Evolutionary conservation across 1,139 yeast species (phyloP).

Genomic region (Kluyveromyces sp.): DNA sequence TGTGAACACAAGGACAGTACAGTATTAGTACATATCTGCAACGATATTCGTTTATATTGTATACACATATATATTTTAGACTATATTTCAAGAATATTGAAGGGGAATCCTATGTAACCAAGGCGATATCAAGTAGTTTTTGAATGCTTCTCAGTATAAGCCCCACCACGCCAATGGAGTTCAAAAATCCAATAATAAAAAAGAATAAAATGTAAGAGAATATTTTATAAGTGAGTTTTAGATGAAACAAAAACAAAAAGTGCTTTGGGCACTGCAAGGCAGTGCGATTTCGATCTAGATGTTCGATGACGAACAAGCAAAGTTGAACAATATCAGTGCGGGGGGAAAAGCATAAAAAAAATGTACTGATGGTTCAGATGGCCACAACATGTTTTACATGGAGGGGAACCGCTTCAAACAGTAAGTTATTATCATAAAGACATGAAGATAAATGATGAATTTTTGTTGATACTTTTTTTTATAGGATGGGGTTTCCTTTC

Average conservation of each 20-base stretch:
- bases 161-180: too few relatives aligned
- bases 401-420: slow-evolving; percentile 1
- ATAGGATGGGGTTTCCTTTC: not conserved
- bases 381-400: not conserved
- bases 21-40: not conserved
- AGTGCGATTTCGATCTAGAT: too few relatives aligned
- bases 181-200: too few relatives aligned
- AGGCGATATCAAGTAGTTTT: not conserved
- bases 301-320: too few relatives aligned
- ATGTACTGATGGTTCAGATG: not conserved
- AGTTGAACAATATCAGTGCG: too few relatives aligned
- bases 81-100: slow-evolving; percentile 3
- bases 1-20: not conserved
- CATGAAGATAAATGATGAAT: slow-evolving; percentile 5
- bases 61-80: not conserved
- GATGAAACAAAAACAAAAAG: too few relatives aligned
- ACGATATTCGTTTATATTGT: not conserved
- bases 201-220: too few relatives aligned
- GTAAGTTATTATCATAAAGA: slow-evolving; percentile 4
- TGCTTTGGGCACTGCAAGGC: too few relatives aligned
- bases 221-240: too few relatives aligned
- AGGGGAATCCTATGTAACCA: not conserved
- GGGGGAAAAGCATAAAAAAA: too few relatives aligned
- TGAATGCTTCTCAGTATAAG: too few relatives aligned
- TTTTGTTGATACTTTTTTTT: slow-evolving; percentile 1